These are phyloP conservation scores for Speleostelium caveatum DNA, from an alignment of 78 protist species.

Conservation along the genomic window DNA sequence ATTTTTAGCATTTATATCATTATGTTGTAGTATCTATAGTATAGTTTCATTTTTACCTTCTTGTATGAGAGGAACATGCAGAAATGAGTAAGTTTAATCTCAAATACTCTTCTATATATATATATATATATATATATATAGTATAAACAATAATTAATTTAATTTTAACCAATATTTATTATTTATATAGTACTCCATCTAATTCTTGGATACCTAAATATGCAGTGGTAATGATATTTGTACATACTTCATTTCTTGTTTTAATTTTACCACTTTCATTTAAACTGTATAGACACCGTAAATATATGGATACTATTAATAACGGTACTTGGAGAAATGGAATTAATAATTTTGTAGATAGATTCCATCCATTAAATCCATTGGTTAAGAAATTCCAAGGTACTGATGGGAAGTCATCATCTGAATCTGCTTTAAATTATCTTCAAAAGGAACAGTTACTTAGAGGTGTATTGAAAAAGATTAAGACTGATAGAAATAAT, in stretches of 20 bases:
- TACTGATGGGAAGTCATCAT: background rate
- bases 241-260: background rate
- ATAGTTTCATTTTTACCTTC: conserved; percentile 28
- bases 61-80: conserved; percentile 39
- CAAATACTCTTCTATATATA: no score
- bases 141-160: no score
- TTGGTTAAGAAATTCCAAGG: conserved; percentile 2
- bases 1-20: background rate
- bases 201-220: conserved; percentile 50
- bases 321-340: background rate
- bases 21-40: conserved; percentile 3
- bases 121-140: no score
- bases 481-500: background rate
- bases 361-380: background rate
- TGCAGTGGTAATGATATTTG: conserved; percentile 34
- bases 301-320: background rate
- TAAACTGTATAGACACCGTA: conserved; percentile 30
- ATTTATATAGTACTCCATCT: no score
- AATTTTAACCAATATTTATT: no score
- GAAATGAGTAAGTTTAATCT: conserved; percentile 1
- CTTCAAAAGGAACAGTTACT: conserved; percentile 17
- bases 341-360: background rate
- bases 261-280: conserved; percentile 12
- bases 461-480: background rate
- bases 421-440: conserved; percentile 2